Conservation (phyloP, 2,329 filamentous ascomycete species). For the Coleophoma crateriformis region DNA sequence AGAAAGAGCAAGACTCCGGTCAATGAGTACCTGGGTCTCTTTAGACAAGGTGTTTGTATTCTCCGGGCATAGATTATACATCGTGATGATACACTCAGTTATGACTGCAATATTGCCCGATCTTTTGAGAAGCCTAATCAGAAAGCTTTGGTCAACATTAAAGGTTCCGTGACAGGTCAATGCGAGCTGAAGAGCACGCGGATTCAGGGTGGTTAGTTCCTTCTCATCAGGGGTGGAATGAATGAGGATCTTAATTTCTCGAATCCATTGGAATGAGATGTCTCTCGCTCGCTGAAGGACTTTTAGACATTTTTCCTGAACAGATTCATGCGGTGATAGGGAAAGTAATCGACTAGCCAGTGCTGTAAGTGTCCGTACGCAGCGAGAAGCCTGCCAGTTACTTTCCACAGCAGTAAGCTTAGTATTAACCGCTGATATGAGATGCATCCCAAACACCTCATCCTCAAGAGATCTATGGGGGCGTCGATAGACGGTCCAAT, state of each 20-base stretch:
- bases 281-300: slow-evolving; percentile 28
- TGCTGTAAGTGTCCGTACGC: slow-evolving; percentile 32
- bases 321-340: slow-evolving; percentile 19
- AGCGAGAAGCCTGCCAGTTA: slow-evolving; percentile 45
- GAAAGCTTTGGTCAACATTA: slow-evolving; percentile 30
- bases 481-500: slow-evolving; percentile 17
- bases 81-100: slow-evolving; percentile 30
- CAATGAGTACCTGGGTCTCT: slow-evolving; percentile 42
- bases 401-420: slow-evolving; percentile 31
- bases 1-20: slow-evolving; percentile 4
- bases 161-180: slow-evolving; percentile 39
- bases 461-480: slow-evolving; percentile 31
- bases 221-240: slow-evolving; percentile 16
- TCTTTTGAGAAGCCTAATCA: slow-evolving; percentile 22
- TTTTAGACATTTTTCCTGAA: slow-evolving; percentile 22
- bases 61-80: slow-evolving; percentile 28
- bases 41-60: slow-evolving; percentile 42
- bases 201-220: slow-evolving; percentile 25
- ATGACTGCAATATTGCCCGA: slow-evolving; percentile 25
- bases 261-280: slow-evolving; percentile 34
- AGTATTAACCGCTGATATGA: slow-evolving; percentile 28
- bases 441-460: slow-evolving; percentile 23
- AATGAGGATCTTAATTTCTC: slow-evolving; percentile 5
- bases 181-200: slow-evolving; percentile 31
- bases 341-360: slow-evolving; percentile 38